Conservation (phyloP, 768 basidiomycete species). For the Phanerochaete sordida region DNA sequence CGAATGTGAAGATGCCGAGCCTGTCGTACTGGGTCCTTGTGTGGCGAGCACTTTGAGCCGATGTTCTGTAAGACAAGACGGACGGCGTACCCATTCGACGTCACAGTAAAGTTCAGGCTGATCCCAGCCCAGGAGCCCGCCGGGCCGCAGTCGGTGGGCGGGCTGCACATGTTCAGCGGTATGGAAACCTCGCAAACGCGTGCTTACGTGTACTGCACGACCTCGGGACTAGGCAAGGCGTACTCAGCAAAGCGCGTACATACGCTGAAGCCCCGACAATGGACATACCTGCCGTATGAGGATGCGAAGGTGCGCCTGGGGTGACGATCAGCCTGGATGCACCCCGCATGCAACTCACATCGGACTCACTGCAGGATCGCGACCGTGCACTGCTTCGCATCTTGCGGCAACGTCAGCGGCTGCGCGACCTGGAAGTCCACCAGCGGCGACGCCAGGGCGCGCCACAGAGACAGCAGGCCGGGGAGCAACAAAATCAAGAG, state of each 20-base stretch:
- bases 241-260: neutral
- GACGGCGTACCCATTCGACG: conserved; percentile 51
- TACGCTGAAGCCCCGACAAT: neutral
- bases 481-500: neutral
- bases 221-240: conserved; percentile 44
- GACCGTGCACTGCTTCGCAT: conserved; percentile 58
- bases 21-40: conserved; percentile 53
- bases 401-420: conserved; percentile 60
- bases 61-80: neutral
- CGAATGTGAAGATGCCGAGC: conserved; percentile 67
- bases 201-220: conserved; percentile 53
- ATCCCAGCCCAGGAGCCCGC: conserved; percentile 72
- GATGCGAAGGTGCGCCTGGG: conserved; percentile 71
- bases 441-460: conserved; percentile 26
- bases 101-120: conserved; percentile 72
- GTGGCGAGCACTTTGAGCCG: neutral
- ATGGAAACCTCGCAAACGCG: neutral
- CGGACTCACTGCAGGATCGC: conserved; percentile 55
- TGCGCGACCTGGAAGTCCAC: conserved; percentile 70
- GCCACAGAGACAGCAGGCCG: neutral
- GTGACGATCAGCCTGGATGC: conserved; percentile 18
- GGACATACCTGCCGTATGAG: conserved; percentile 62
- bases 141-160: conserved; percentile 66
- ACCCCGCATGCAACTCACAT: conserved; percentile 12
- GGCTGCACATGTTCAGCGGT: conserved; percentile 38